A percentile compares a stretch with the other conserved stretches of the same genome.
These are phyloP conservation scores for Camellia granthamiana DNA, from an alignment of 148 eudicot species.

Conservation along the genomic window DNA sequence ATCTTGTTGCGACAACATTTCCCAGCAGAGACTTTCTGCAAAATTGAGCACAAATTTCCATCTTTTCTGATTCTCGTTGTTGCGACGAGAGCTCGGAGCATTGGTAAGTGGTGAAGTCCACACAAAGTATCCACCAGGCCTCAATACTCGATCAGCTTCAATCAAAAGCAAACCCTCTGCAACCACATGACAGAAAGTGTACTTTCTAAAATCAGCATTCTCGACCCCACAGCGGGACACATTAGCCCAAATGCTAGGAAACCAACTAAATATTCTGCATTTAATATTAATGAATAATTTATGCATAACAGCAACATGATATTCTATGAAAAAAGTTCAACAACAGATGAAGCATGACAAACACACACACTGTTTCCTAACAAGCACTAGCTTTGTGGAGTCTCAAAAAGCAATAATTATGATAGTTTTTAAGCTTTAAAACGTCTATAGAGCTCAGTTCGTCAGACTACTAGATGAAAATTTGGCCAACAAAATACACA, in stretches of 20 bases:
- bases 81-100: slow-evolving; percentile 52
- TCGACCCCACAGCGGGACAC: background rate
- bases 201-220: background rate
- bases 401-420: background rate
- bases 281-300: background rate
- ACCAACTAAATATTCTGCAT: background rate
- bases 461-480: background rate
- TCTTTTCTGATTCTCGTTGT: slow-evolving; percentile 72
- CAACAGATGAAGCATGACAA: slow-evolving; percentile 5
- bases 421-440: background rate
- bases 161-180: slow-evolving; percentile 80
- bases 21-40: slow-evolving; percentile 80
- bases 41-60: slow-evolving; percentile 66
- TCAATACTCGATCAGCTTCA: slow-evolving; percentile 88
- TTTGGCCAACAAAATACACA: background rate
- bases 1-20: slow-evolving; percentile 86
- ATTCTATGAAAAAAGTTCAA: background rate
- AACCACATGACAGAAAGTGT: slow-evolving; percentile 16
- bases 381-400: background rate
- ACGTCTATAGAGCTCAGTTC: background rate
- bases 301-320: background rate
- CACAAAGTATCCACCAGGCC: slow-evolving; percentile 98
- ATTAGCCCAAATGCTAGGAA: background rate
- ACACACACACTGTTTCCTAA: background rate
- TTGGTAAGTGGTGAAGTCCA: slow-evolving; percentile 94